Evolutionary conservation across 495 filamentous ascomycete genomes (phyloP), one percentile per base, ranked within the genome.

Genomic region (Diplogelasinospora grovesii): DNA sequence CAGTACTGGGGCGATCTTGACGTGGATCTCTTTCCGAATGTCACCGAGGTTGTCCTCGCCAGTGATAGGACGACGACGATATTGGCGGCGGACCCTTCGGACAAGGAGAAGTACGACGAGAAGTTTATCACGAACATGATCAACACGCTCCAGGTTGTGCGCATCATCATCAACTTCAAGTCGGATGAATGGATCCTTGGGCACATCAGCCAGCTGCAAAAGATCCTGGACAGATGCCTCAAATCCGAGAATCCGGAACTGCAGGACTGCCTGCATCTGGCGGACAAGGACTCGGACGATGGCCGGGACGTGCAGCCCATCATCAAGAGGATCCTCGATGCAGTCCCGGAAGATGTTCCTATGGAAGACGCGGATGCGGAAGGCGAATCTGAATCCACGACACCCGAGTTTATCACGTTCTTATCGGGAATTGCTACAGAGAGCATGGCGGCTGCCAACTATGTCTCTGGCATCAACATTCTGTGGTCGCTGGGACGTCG

Each of bases 1-100:
- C 77, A 81, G 14, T 93, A 85, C 57, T 99, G 93, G 93, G 82
- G 78, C 18, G 92, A 96, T 53, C 66, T 96, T 19, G 89, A 95
- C 23, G 70, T 96, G 28, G 92, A 96, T 52, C 69, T 95, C 25
- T 90, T 95, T 49, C 84, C 84, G 9, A 92, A 88, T 45, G 79
- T 88, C 37, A 95, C 86, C 5, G 90, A 97, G 43, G 77, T 79
- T 2, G 81, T 93, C 31, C 62, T 95, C 3, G 76, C 81, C 8
- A 78, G 78, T 26, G 81, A 87, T 8, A 81, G 77, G 57, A 78
- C 81, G 0, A 69, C 78, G 4, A 72, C 56, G 18, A 81, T 93
- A 21, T 73, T 99, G 5, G 73, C 83, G 34, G 79, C 85, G 7
- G 74, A 94, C 25, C 86, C 89, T 1, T 71, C 83, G 23, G 83